Base-by-base conservation (phyloP, 2,329 filamentous ascomycete species). In the Erysiphe neolycopersici region DNA sequence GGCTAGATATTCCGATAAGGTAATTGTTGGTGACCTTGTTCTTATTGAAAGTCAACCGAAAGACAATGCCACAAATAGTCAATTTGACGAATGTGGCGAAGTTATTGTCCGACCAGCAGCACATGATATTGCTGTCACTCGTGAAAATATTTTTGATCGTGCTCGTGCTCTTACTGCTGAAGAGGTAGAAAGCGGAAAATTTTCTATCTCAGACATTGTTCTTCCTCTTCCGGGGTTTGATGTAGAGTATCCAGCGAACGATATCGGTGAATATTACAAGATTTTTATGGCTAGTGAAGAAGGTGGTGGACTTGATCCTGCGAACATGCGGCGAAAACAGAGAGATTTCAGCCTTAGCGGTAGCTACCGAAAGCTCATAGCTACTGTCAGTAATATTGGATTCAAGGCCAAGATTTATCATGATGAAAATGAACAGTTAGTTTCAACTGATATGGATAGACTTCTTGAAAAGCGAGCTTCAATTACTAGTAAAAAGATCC, bases 171-270 rank as follows among this genome's bases (percentile, higher is more conserved):
- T 98, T 13, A 79, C 74, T 2, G 71, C 71, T 4, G 74, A 77
- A n/a, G 89, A 98, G 57, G 80, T 74, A 2, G 66, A 68, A 22
- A 80, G 73, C 49, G 83, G 82, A 11, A 67, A 69, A 46, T 94
- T 78, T 60, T 73, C 68, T 33, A 79, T 98, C 52, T 83, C 80
- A 54, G 89, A 98, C 56, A 57, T 95, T 48, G 85, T 98, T 12
- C 67, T 98, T 2, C 87, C 91, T 3, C 76, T 79, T n/a, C 89
- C 89, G 0, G 89, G 89, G 16, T 94, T 76, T 62, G 84, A 93
- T 52, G 71, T 95, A 35, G 60, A 80, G 32, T 98, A 95, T 56
- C 89, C 89, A 0, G 57, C 66, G 18, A 95, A 98, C 58, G 72
- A 73, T 32, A 73, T 93, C 48, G 82, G 79, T n/a, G 66, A 72